Evolutionary conservation across 2,329 filamentous ascomycete species (phyloP), one percentile per base, ranked within the genome.

Genomic region (Aspergillus ochraceus): DNA sequence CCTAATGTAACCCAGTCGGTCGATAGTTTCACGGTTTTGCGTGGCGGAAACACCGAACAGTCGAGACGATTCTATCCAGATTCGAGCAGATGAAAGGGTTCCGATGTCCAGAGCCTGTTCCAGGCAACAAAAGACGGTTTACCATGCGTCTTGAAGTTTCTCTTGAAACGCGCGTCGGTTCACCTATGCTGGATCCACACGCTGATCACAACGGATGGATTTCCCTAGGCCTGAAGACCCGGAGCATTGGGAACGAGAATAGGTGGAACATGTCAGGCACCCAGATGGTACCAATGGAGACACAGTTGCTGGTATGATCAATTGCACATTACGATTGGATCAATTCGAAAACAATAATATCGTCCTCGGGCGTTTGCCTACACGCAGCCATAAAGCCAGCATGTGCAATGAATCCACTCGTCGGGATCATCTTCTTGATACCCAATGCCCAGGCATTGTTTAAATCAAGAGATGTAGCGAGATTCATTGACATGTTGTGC

Each of bases 1-100:
- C 93, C 93, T 97, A 97, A 65, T 57, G 47, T 50, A 54, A 90
- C 81, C 78, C 80, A 77, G 81, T 87, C 90, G 90, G 91, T 88
- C 86, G 73, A 75, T 57, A 90, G 90, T 84, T 71, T 92, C 90
- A 87, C 86, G 86, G 82, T 83, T 74, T 76, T 80, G 85, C 88
- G 89, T 87, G 87, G 87, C 83, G 79, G 84, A 79, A 80, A 54
- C 81, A 80, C 83, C 83, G 86, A 93, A 74, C 92, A 92, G 77
- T 79, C 73, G 72, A 70, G 65, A 69, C 64, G 66, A 66, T 66
- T 70, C 71, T 64, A 68, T 64, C 68, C 66, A 66, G 71, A 66
- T 64, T 61, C 60, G 70, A 69, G 67, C 69, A 62, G 65, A 67
- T 61, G 69, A 76, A 77, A 74, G 66, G 69, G 66, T 65, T 68